Conservation (phyloP, 768 basidiomycete species). For the Serpula lacrymans region DNA sequence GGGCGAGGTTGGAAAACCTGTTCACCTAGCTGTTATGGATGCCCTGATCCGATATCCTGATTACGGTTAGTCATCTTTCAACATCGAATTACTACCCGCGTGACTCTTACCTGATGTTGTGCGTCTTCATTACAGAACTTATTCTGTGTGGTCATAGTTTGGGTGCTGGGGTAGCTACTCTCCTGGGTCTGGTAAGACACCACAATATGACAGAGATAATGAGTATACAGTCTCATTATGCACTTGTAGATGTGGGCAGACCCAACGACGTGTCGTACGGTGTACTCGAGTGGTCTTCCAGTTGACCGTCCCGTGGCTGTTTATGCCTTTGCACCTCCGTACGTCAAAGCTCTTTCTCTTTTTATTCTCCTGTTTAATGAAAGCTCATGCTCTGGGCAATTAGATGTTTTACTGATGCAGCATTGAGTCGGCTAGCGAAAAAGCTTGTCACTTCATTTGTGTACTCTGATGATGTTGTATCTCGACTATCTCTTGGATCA, state of each 20-base stretch:
- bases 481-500: constrained; percentile 73
- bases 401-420: constrained; percentile 61
- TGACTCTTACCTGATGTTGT: background rate
- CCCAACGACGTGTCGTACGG: constrained; percentile 69
- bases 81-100: background rate
- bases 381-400: background rate
- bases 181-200: constrained; percentile 63
- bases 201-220: background rate
- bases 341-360: constrained; percentile 23
- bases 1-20: constrained; percentile 74
- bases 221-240: background rate
- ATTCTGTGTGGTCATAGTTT: constrained; percentile 82
- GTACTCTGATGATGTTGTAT: constrained; percentile 79
- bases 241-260: constrained; percentile 77
- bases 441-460: constrained; percentile 74
- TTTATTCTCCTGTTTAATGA: too few relatives aligned
- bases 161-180: constrained; percentile 75
- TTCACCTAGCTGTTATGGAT: constrained; percentile 69
- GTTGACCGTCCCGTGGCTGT: constrained; percentile 62
- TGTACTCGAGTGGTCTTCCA: constrained; percentile 67
- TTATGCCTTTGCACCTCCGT: constrained; percentile 82
- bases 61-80: constrained; percentile 52
- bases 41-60: constrained; percentile 66
- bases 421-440: constrained; percentile 55
- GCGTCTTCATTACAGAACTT: constrained; percentile 43